Evolutionary conservation across 495 filamentous ascomycete species (phyloP).

Genomic region (Xylaria nigripes): DNA sequence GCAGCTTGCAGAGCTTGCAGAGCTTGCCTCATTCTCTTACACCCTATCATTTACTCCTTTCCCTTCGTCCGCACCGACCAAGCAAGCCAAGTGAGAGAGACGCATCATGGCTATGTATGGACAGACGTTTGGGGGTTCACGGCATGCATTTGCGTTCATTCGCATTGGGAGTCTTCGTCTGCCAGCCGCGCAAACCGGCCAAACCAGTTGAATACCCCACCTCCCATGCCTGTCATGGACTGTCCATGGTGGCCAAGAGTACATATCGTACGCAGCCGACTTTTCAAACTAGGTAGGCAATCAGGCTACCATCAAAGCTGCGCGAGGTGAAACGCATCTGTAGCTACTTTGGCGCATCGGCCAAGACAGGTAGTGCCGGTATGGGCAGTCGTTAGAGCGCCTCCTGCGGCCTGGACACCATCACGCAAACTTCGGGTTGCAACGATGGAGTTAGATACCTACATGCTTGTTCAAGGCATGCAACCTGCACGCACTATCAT

Average conservation of each 20-base stretch:
- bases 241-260: not conserved
- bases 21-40: not conserved
- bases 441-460: conserved; percentile 8
- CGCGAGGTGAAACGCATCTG: conserved; percentile 6
- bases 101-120: conserved; percentile 6
- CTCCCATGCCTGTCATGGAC: not conserved
- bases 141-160: conserved; percentile 8
- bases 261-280: conserved; percentile 1
- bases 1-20: too few relatives aligned
- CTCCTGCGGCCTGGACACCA: conserved; percentile 8
- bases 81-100: conserved; percentile 8
- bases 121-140: conserved; percentile 12
- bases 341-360: not conserved
- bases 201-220: not conserved
- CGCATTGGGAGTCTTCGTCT: not conserved
- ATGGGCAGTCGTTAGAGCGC: conserved; percentile 10
- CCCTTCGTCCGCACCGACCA: conserved; percentile 8
- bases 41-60: not conserved
- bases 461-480: conserved; percentile 8
- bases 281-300: conserved; percentile 7
- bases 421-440: conserved; percentile 9
- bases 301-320: conserved; percentile 11
- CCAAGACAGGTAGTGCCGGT: conserved; percentile 10
- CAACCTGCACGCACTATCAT: conserved; percentile 9
- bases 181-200: not conserved